Percentiles rank a stretch among this genome's conserved stretches.
These are phyloP conservation scores for Lactarius deliciosus DNA, from an alignment of 768 basidiomycete genomes.

Conservation along the genomic window DNA sequence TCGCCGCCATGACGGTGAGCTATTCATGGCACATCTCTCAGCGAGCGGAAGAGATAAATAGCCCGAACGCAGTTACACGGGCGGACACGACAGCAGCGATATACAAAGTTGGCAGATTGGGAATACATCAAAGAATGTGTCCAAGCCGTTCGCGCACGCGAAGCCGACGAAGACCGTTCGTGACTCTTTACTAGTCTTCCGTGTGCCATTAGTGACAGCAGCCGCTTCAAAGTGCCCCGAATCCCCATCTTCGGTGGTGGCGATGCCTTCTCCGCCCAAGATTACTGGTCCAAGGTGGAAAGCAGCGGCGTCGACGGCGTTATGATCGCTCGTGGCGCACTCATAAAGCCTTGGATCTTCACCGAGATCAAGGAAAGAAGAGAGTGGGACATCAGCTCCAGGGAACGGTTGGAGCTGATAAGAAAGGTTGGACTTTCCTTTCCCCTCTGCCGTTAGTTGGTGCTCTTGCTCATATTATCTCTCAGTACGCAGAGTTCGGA, in stretches of 20 bases:
- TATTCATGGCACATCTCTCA: neutral
- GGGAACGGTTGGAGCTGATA: conserved; percentile 78
- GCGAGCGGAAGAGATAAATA: neutral
- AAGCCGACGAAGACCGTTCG: conserved; percentile 71
- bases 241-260: conserved; percentile 98
- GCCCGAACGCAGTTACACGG: conserved; percentile 80
- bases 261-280: conserved; percentile 86
- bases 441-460: conserved; percentile 1
- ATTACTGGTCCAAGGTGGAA: conserved; percentile 76
- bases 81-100: conserved; percentile 91
- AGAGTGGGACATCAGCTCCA: conserved; percentile 91
- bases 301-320: conserved; percentile 87
- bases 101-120: conserved; percentile 93
- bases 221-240: conserved; percentile 58
- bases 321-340: conserved; percentile 92
- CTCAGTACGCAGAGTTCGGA: conserved; percentile 83
- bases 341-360: conserved; percentile 97
- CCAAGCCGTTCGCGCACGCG: conserved; percentile 67
- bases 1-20: conserved; percentile 52
- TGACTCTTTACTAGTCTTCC: conserved; percentile 1
- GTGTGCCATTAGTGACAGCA: neutral
- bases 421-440: conserved; percentile 52
- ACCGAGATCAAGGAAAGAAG: conserved; percentile 90
- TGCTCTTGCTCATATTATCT: neutral
- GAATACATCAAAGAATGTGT: conserved; percentile 88